Evolutionary conservation across 768 basidiomycete genomes (phyloP).

Genomic region (Rhodotorula babjevae): DNA sequence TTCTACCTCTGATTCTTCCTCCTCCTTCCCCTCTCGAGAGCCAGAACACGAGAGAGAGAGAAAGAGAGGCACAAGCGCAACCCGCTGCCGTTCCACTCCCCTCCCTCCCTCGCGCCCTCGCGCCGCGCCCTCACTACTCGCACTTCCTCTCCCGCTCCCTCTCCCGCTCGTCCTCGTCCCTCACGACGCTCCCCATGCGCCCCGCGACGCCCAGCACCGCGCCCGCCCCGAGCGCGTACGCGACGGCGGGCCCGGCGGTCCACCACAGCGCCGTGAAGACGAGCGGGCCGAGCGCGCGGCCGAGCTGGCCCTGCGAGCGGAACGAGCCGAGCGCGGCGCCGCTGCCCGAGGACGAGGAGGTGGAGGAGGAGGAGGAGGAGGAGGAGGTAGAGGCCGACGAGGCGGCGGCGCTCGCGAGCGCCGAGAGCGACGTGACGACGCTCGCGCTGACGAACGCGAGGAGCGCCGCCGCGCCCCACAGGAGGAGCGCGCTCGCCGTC

Average conservation of each 20-base stretch:
- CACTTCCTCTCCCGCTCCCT: neutral
- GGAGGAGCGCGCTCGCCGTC: slow-evolving; percentile 39
- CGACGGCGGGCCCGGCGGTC: slow-evolving; percentile 6
- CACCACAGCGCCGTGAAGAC: slow-evolving; percentile 56
- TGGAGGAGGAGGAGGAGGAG: too few species aligned
- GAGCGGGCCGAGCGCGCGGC: slow-evolving; percentile 84
- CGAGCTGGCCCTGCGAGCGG: slow-evolving; percentile 88
- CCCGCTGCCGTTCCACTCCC: too few species aligned
- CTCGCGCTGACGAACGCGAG: slow-evolving; percentile 93
- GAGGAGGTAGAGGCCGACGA: neutral
- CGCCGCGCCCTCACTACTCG: too few species aligned
- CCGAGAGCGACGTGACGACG: slow-evolving; percentile 85
- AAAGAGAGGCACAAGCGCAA: too few species aligned
- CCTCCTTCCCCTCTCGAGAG: too few species aligned
- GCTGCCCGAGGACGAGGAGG: slow-evolving; percentile 58
- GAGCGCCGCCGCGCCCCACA: slow-evolving; percentile 64
- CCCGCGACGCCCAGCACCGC: neutral
- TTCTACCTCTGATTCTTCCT: too few species aligned
- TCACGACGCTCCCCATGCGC: neutral
- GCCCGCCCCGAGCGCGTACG: slow-evolving; percentile 14
- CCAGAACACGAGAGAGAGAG: too few species aligned
- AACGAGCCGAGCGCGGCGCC: slow-evolving; percentile 79
- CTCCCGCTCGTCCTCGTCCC: neutral
- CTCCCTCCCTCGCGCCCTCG: too few species aligned
- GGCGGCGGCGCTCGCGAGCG: slow-evolving; percentile 61